phyloP scores from a whole-genome alignment of 2,329 filamentous ascomycete species.

The Hypomyces rosellus region DNA sequence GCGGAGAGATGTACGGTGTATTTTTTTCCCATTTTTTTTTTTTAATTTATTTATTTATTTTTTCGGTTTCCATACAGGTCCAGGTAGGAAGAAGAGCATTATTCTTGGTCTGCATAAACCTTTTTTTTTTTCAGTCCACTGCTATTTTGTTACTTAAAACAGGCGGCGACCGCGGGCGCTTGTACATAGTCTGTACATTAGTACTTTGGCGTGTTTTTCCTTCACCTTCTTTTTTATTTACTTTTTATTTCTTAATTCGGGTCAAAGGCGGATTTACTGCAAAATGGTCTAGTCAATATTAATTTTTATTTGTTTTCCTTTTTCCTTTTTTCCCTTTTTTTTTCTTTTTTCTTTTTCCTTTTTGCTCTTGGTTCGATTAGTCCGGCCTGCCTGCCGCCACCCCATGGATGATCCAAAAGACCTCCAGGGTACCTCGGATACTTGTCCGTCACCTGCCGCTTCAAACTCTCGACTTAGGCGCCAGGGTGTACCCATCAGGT shows the following conservation, averaged over 20 bases:
- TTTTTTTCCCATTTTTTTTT: too few species aligned
- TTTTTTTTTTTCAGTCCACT: too few species aligned
- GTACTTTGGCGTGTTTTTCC: not conserved
- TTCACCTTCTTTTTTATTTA: not conserved
- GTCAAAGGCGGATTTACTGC: constrained; percentile 16
- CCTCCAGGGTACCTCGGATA: constrained; percentile 3
- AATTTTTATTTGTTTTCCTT: not conserved
- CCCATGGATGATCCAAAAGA: constrained; percentile 3
- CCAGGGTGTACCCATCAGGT: constrained; percentile 1
- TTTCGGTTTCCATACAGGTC: too few species aligned
- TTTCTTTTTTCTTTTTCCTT: too few species aligned
- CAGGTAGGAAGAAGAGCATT: too few species aligned
- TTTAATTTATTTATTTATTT: too few species aligned
- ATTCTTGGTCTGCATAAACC: too few species aligned
- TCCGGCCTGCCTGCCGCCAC: constrained; percentile 4
- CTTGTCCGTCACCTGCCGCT: constrained; percentile 7
- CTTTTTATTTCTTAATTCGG: constrained; percentile 17
- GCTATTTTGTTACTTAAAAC: too few species aligned
- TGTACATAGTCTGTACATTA: not conserved
- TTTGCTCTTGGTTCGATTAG: not conserved
- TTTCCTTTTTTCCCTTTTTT: too few species aligned
- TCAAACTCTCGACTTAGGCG: not conserved
- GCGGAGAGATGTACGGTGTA: too few species aligned
- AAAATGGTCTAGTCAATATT: constrained; percentile 4
- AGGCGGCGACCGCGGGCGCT: not conserved